Conservation (phyloP, 495 filamentous ascomycete species). For the Penicillium angulare region DNA sequence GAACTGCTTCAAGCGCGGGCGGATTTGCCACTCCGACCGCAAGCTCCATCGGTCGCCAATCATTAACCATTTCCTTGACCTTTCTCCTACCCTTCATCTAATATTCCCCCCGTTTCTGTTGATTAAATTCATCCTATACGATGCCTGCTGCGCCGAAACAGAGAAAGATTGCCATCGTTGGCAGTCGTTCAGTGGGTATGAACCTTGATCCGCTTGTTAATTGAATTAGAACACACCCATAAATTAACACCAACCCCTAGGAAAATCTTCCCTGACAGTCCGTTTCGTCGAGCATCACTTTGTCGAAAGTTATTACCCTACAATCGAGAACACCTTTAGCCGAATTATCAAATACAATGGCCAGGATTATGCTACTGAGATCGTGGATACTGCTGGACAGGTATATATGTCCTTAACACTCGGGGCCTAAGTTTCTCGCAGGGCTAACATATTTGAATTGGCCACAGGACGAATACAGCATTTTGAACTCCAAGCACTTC, state of each 20-base stretch:
- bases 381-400: slow-evolving; percentile 98
- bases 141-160: slow-evolving; percentile 90
- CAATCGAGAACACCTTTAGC: slow-evolving; percentile 98
- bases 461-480: slow-evolving; percentile 99
- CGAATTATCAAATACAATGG: slow-evolving; percentile 88
- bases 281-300: slow-evolving; percentile 98
- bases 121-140: slow-evolving; percentile 18
- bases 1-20: slow-evolving; percentile 21
- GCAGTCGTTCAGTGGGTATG: slow-evolving; percentile 95
- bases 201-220: background rate
- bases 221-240: background rate
- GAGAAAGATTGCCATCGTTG: slow-evolving; percentile 96
- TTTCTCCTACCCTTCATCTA: background rate
- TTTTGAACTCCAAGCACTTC: slow-evolving; percentile 97
- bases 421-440: no score
- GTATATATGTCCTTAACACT: slow-evolving; percentile 51
- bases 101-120: background rate
- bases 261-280: slow-evolving; percentile 96
- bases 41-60: background rate
- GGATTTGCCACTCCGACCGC: slow-evolving; percentile 25
- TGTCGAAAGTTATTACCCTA: slow-evolving; percentile 98
- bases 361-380: slow-evolving; percentile 94
- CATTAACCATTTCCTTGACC: background rate
- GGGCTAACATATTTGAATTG: no score
- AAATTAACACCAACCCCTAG: slow-evolving; percentile 53